Conservation (phyloP, 148 eudicot species). For the Chenopodium album region DNA sequence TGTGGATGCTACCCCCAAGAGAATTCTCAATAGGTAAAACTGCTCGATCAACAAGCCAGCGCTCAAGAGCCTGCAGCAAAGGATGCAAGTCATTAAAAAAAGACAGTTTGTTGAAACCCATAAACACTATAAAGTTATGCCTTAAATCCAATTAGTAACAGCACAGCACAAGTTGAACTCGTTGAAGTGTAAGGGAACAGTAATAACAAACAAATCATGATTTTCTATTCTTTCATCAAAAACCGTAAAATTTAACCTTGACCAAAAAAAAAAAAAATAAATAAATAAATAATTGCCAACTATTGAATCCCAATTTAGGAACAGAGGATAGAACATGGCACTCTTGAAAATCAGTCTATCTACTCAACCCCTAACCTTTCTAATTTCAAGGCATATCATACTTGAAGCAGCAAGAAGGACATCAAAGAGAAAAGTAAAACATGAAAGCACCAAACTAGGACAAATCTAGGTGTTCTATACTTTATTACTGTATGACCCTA, state of each 20-base stretch:
- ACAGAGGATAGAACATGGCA: background rate
- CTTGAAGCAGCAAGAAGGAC: background rate
- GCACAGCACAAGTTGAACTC: background rate
- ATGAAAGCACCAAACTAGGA: background rate
- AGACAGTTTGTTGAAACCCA: background rate
- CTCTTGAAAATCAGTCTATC: background rate
- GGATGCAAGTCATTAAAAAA: background rate
- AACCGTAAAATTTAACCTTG: background rate
- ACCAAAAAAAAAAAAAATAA: background rate
- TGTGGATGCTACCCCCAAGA: slow-evolving; percentile 58
- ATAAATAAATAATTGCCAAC: background rate
- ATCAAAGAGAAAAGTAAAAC: background rate
- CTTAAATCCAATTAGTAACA: background rate
- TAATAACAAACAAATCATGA: background rate
- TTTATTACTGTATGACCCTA: background rate
- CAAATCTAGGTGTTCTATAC: background rate
- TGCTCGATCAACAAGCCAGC: slow-evolving; percentile 59
- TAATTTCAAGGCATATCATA: background rate
- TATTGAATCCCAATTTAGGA: background rate
- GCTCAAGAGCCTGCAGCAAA: slow-evolving; percentile 45
- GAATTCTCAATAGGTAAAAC: slow-evolving; percentile 61
- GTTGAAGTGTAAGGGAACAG: background rate
- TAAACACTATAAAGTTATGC: background rate
- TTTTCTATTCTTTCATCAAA: background rate
- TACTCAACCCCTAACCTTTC: background rate